Conservation (phyloP, 805 yeast genomes). For the Yamadazyma laniorum region DNA sequence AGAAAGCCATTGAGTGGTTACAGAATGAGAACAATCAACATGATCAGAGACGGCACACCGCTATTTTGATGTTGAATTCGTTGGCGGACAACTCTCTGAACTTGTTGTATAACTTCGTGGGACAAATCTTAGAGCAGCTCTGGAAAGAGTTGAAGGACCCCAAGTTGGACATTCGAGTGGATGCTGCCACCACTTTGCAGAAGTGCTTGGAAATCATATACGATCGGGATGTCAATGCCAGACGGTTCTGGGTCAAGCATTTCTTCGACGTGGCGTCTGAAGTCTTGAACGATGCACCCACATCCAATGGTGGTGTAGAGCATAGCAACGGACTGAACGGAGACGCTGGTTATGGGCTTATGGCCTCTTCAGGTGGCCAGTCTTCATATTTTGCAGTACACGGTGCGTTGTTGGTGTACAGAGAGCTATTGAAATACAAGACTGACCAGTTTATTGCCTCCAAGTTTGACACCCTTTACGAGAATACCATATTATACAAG, state of each 20-base stretch:
- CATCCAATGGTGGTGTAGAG: slow-evolving; percentile 2
- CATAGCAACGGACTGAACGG: slow-evolving; percentile 1
- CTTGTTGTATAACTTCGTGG: slow-evolving; percentile 71
- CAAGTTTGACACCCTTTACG: slow-evolving; percentile 74
- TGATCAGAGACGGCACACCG: slow-evolving; percentile 86
- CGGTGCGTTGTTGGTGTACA: slow-evolving; percentile 78
- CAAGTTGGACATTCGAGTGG: slow-evolving; percentile 70
- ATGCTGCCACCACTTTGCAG: slow-evolving; percentile 79
- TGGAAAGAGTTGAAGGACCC: slow-evolving; percentile 88
- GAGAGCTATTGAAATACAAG: slow-evolving; percentile 66
- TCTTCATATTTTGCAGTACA: slow-evolving; percentile 68
- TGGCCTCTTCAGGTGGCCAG: slow-evolving; percentile 9
- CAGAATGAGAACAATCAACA: slow-evolving; percentile 72
- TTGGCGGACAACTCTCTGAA: slow-evolving; percentile 88
- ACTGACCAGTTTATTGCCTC: slow-evolving; percentile 72
- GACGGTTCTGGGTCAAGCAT: slow-evolving; percentile 72
- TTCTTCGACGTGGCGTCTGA: slow-evolving; percentile 66
- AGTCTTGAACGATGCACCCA: slow-evolving; percentile 45
- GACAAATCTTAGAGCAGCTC: slow-evolving; percentile 73
- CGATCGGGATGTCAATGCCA: slow-evolving; percentile 68
- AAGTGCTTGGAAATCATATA: slow-evolving; percentile 77
- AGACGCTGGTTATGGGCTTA: slow-evolving; percentile 9
- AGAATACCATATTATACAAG: slow-evolving; percentile 66
- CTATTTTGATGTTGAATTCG: slow-evolving; percentile 76
- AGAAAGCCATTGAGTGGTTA: slow-evolving; percentile 86